Base-by-base conservation (phyloP, 2,329 filamentous ascomycete genomes). In the Cladosporium cucumerinum region DNA sequence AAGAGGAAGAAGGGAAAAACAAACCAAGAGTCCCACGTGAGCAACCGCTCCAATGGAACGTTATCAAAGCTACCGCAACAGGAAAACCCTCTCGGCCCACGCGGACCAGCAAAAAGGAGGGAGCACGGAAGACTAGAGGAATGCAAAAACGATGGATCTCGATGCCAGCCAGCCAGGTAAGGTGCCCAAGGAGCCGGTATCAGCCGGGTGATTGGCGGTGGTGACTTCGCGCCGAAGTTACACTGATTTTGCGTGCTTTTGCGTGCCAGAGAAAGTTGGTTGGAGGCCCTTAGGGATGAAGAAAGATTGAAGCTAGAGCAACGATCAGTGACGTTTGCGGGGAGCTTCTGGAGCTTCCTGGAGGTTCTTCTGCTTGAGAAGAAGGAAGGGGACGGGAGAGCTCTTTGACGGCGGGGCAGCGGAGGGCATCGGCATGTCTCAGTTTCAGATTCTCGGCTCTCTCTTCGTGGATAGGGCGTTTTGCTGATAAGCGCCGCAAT, bases 31-130 rank as follows among this genome's bases (percentile, higher is more conserved):
- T 4, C 51, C 48, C 51, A 54, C 51, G 51, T 54, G 51, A 54
- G 51, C 51, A 32, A 54, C 51, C 51, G 51, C 51, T 54, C 26
- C 51, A 54, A 54, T n/a, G 51, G 51, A 54, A 54, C 51, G 51
- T 54, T 54, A 54, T 54, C 26, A 54, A 54, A 54, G 51, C 51
- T 54, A 54, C 51, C 51, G 4, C 39, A 54, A 54, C 51, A 54
- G 51, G 30, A 54, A 54, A 54, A 54, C 26, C 51, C 51, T 54
- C 51, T 54, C 51, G 26, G 51, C 11, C 51, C 51, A 54, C 51
- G 51, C 51, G 51, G 51, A 54, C 49, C 26, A 54, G 51, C 26
- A 32, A 21, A 21, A 54, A 32, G 10, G 26, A 26, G 23, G 39
- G 39, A 46, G n/a, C n/a, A n/a, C n/a, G n/a, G n/a, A n/a, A n/a